A percentile compares a stretch with the other conserved stretches of the same genome.
These are phyloP conservation scores for Periconia sp. DNA, from an alignment of 2,329 filamentous ascomycete species.

Conservation along the genomic window DNA sequence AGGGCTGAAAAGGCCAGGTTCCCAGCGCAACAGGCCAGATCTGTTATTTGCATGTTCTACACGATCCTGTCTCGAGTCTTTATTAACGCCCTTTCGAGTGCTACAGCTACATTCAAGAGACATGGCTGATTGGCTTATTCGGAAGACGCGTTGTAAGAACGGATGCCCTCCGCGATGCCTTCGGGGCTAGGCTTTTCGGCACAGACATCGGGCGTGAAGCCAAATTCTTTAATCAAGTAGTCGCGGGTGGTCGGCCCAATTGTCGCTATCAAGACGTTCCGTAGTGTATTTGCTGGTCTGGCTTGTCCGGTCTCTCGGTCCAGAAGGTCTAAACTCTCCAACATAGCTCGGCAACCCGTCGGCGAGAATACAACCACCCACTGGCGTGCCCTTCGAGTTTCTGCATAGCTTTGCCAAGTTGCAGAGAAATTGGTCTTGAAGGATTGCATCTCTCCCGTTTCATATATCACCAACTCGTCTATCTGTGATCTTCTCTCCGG, in stretches of 20 bases:
- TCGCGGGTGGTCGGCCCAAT: conserved; percentile 93
- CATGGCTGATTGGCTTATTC: background rate
- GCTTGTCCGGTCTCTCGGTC: conserved; percentile 48
- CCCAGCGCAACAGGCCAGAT: too few species aligned
- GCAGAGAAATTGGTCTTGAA: conserved; percentile 72
- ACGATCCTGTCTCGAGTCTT: background rate
- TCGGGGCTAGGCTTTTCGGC: conserved; percentile 82
- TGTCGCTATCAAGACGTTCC: conserved; percentile 73
- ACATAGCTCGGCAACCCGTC: conserved; percentile 66
- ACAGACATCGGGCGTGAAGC: conserved; percentile 76
- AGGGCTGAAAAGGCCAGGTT: too few species aligned
- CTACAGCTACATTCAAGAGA: too few species aligned
- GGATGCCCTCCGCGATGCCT: conserved; percentile 74
- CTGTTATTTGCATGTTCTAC: background rate
- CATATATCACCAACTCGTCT: conserved; percentile 83
- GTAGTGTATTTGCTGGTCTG: conserved; percentile 21
- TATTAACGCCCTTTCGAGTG: background rate
- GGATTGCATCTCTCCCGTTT: conserved; percentile 79
- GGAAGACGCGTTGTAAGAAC: conserved; percentile 26
- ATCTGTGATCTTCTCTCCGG: conserved; percentile 65
- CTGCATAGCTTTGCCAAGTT: conserved; percentile 55
- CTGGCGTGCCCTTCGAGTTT: conserved; percentile 48
- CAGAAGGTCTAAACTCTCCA: conserved; percentile 58
- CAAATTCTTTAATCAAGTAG: conserved; percentile 70
- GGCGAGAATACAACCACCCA: conserved; percentile 79